phyloP scores from a whole-genome alignment of 176 grass and related monocot species.

The Carex myosuroides region DNA sequence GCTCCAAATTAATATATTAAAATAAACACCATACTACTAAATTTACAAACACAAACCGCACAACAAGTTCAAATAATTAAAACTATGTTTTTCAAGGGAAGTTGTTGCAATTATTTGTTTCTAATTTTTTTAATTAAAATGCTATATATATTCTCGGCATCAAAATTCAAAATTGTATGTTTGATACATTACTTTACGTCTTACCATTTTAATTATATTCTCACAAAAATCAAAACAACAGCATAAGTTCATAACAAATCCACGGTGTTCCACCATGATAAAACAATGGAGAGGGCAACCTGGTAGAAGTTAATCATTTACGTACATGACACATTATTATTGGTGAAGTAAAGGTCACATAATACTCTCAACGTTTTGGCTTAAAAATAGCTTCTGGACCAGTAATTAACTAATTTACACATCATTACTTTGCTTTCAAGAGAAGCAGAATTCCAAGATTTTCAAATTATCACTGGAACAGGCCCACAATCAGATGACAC shows the following conservation, averaged over 20 bases:
- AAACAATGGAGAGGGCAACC: background rate
- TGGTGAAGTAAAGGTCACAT: slow-evolving; percentile 1
- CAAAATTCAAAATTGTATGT: background rate
- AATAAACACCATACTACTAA: background rate
- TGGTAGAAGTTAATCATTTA: background rate
- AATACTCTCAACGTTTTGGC: background rate
- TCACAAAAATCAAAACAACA: background rate
- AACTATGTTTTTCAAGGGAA: background rate
- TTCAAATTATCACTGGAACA: background rate
- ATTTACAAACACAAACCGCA: background rate
- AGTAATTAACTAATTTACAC: slow-evolving; percentile 2
- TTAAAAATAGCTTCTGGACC: background rate
- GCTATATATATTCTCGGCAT: background rate
- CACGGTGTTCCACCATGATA: background rate
- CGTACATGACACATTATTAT: background rate
- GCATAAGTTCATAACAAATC: background rate
- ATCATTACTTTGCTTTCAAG: slow-evolving; percentile 23
- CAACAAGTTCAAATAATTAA: background rate
- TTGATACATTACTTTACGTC: no score
- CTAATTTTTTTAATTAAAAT: background rate
- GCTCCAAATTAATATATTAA: background rate
- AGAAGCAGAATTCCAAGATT: slow-evolving; percentile 1
- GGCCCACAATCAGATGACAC: background rate
- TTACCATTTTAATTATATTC: no score
- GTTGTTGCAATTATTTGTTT: background rate